These are phyloP conservation scores for Mariannaea elegans DNA, from an alignment of 2,329 filamentous ascomycete genomes.

Conservation along the genomic window DNA sequence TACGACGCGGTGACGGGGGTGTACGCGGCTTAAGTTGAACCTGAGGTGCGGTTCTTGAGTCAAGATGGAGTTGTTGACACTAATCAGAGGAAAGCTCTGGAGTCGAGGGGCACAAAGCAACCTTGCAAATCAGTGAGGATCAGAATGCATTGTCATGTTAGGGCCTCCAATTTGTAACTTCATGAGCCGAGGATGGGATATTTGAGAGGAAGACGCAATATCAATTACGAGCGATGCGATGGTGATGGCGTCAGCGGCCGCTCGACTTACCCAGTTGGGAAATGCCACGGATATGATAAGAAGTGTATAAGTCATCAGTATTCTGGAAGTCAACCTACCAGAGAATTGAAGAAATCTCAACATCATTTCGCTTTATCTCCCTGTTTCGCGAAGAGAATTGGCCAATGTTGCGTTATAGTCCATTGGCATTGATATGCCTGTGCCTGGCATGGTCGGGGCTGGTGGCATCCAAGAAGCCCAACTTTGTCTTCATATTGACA, in stretches of 20 bases:
- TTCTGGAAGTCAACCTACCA: neutral
- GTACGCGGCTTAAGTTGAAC: too few relatives aligned
- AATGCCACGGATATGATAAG: neutral
- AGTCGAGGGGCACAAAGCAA: too few relatives aligned
- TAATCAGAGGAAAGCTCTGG: too few relatives aligned
- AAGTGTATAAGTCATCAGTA: neutral
- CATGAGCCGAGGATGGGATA: neutral
- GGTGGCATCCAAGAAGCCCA: slow-evolving; percentile 46
- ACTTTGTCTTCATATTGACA: slow-evolving; percentile 71
- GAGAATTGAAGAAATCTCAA: neutral
- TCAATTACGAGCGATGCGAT: slow-evolving; percentile 25
- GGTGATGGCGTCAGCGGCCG: slow-evolving; percentile 27
- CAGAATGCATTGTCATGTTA: neutral
- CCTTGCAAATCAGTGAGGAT: too few relatives aligned
- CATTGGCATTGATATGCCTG: neutral
- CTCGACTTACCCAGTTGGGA: slow-evolving; percentile 11
- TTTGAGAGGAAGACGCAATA: slow-evolving; percentile 10
- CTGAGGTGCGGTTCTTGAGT: too few relatives aligned
- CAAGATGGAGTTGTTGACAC: too few relatives aligned
- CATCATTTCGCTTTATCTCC: too few relatives aligned
- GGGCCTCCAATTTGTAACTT: neutral
- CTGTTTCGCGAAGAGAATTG: neutral
- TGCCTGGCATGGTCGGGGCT: neutral
- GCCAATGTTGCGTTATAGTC: neutral
- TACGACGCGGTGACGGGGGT: neutral